Evolutionary conservation across 805 yeast genomes (phyloP), one percentile per base, ranked within the genome.

Genomic region (Millerozyma acaciae): DNA sequence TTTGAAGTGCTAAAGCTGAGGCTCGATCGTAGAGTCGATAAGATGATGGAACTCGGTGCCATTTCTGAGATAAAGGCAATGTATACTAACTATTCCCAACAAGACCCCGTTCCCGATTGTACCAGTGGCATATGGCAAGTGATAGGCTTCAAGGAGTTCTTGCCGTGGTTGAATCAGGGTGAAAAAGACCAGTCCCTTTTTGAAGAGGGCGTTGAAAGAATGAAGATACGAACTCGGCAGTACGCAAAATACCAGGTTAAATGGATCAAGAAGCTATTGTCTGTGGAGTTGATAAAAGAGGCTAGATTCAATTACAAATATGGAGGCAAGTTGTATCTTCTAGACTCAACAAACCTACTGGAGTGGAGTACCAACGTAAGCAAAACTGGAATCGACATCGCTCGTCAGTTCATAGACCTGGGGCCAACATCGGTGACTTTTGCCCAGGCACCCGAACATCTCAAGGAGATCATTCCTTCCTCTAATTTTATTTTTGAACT

Each of bases 51-150:
- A 1, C 48, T 51, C 1, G 96, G 96, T 0, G 90, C 85, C 0
- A 40, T 76, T 28, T 66, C 68, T 1, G 98, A 93, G 55, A 73
- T 93, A 10, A 50, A 70, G 6, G 74, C 77, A 35, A 51, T 90
- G 48, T 77, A 75, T 51, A 49, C 57, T 1, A 62, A 60, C 17
- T 81, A 72, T 29, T 44, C 60, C 4, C 29, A 34, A 0, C 55
- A 54, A 8, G 26, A 35, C 6, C 57, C 55, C 0, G 53, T 48
- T 15, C 77, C 82, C 7, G 78, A 70, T 37, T 60, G 76, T 36
- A 82, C 83, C 34, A 65, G 72, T 37, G 97, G 97, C 2, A 73
- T 90, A 0, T 88, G 88, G 88, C 97, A 93, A 60, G 96, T 85
- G 2, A 85, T 90, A 48, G 97, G 97, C 2, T 93, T 85, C 58